Evolutionary conservation across 441 rosid species (phyloP).

Genomic region (Bruguiera hainesii): DNA sequence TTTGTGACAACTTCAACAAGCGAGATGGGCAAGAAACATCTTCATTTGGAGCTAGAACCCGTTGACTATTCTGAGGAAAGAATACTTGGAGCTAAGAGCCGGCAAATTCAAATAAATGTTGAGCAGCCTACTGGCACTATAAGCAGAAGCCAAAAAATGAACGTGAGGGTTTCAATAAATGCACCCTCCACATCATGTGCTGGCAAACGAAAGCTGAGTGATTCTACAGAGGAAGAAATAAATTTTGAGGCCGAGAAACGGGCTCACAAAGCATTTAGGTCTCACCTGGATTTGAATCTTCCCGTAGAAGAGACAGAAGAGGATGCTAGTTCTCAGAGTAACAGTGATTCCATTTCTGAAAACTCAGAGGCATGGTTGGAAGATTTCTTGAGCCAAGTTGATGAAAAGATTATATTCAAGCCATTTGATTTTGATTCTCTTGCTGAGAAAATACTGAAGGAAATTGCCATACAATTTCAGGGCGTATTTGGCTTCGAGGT

Average conservation of each 20-base stretch:
- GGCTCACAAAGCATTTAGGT: conserved; percentile 36
- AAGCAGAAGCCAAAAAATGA: conserved; percentile 14
- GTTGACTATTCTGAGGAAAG: conserved; percentile 48
- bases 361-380: conserved; percentile 63
- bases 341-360: conserved; percentile 40
- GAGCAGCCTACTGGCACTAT: conserved; percentile 16
- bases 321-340: conserved; percentile 15
- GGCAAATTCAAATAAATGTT: conserved; percentile 52
- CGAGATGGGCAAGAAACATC: conserved; percentile 19
- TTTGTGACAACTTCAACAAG: conserved; percentile 42
- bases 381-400: conserved; percentile 49
- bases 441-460: conserved; percentile 39
- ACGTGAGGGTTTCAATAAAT: conserved; percentile 18
- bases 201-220: conserved; percentile 40
- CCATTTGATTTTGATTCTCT: conserved; percentile 60
- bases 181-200: conserved; percentile 14
- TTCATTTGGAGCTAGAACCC: conserved; percentile 19
- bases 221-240: conserved; percentile 10
- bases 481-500: conserved; percentile 37
- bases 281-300: conserved; percentile 69
- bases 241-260: conserved; percentile 23
- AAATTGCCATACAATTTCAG: conserved; percentile 37
- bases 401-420: conserved; percentile 55
- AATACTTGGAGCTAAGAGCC: conserved; percentile 48
- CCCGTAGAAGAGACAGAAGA: conserved; percentile 54